Percentiles rank a stretch among this genome's conserved stretches.
Evolutionary conservation across 2,329 filamentous ascomycete genomes (phyloP).

Genomic region (Thielaviopsis punctulata): DNA sequence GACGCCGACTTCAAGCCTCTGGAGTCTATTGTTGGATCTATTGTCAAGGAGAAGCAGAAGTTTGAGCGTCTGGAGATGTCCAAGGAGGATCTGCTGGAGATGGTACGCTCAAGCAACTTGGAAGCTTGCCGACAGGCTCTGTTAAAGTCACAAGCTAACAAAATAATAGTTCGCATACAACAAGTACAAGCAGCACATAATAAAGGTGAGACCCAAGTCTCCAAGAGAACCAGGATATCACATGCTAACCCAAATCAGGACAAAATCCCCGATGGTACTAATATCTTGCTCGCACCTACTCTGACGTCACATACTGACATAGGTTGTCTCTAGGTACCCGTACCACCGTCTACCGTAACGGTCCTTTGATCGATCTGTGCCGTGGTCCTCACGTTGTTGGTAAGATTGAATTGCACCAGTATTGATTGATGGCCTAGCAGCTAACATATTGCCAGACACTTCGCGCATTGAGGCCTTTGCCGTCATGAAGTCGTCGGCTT

Average conservation of each 20-base stretch:
- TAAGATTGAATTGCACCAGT: constrained; percentile 6
- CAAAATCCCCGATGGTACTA: constrained; percentile 71
- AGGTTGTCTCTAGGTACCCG: constrained; percentile 21
- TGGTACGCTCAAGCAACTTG: constrained; percentile 23
- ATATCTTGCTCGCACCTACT: neutral
- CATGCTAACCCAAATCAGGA: constrained; percentile 28
- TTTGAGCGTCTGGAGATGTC: constrained; percentile 81
- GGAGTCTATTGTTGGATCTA: constrained; percentile 61
- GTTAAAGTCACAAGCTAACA: too few species aligned
- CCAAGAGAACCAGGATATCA: neutral
- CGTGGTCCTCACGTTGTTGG: constrained; percentile 81
- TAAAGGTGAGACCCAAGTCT: constrained; percentile 28
- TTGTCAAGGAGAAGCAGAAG: constrained; percentile 91
- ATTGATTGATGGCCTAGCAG: neutral
- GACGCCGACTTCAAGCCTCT: constrained; percentile 69
- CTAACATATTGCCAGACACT: constrained; percentile 36
- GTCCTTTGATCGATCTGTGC: constrained; percentile 87
- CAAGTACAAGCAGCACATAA: constrained; percentile 97
- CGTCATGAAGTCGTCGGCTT: constrained; percentile 62
- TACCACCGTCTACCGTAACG: constrained; percentile 89
- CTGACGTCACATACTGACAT: neutral
- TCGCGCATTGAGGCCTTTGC: constrained; percentile 88
- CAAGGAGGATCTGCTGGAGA: constrained; percentile 82
- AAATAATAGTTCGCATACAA: constrained; percentile 87
- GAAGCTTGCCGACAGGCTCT: too few species aligned